A percentile compares a stretch with the other conserved stretches of the same genome.
Conservation (phyloP, 768 basidiomycete genomes). For the Kockovaella imperatae region DNA sequence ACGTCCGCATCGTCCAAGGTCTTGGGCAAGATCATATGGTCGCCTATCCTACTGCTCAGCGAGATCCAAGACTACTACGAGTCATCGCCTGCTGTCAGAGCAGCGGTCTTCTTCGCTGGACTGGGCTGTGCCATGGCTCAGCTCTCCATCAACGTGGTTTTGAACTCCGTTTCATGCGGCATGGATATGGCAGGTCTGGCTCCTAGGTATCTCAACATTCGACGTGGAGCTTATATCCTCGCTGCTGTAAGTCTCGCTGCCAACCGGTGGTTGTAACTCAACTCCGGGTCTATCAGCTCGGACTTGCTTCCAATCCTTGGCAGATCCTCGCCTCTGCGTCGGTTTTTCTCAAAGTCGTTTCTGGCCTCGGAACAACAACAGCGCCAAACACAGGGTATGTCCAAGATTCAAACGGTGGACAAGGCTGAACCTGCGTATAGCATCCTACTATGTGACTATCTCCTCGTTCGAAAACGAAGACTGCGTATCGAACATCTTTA, state of each 20-base stretch:
- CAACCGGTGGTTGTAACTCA: background rate
- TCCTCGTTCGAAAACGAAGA: slow-evolving; percentile 14
- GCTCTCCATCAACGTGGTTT: slow-evolving; percentile 10
- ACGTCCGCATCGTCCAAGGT: slow-evolving; percentile 12
- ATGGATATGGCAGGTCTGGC: slow-evolving; percentile 16
- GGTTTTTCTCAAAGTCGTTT: slow-evolving; percentile 14
- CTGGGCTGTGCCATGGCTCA: slow-evolving; percentile 7
- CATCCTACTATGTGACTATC: slow-evolving; percentile 21
- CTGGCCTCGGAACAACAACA: slow-evolving; percentile 4
- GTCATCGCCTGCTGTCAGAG: slow-evolving; percentile 16
- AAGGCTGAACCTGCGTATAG: no score
- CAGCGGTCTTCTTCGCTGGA: slow-evolving; percentile 18
- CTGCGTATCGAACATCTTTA: slow-evolving; percentile 22
- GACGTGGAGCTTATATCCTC: slow-evolving; percentile 16
- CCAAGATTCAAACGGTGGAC: no score
- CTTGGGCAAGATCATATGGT: slow-evolving; percentile 13
- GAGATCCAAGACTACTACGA: slow-evolving; percentile 25
- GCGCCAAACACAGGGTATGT: slow-evolving; percentile 2
- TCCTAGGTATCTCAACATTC: slow-evolving; percentile 20
- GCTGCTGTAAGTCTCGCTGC: no score
- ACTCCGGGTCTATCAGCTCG: no score
- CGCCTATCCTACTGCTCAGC: slow-evolving; percentile 6
- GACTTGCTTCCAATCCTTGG: slow-evolving; percentile 22
- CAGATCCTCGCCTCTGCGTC: slow-evolving; percentile 17
- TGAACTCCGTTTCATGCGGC: slow-evolving; percentile 10